Percentiles rank a stretch among this genome's conserved stretches.
Evolutionary conservation across 495 filamentous ascomycete species (phyloP).

Genomic region (Bacidia gigantensis): DNA sequence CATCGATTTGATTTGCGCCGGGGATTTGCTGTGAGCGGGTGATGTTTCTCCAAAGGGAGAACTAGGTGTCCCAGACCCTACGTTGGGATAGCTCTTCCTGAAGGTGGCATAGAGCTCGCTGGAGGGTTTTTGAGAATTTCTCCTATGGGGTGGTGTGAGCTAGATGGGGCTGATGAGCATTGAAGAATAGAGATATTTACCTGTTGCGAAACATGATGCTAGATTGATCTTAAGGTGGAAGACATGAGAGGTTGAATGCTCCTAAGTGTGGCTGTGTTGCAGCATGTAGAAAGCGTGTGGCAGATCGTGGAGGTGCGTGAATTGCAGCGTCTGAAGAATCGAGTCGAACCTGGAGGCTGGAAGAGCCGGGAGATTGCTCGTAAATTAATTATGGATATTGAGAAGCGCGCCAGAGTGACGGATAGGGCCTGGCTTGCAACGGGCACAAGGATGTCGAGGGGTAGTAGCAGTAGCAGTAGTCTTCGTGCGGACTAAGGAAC

Average conservation of each 20-base stretch:
- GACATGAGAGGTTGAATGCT: slow-evolving; percentile 8
- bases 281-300: background rate
- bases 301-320: background rate
- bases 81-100: slow-evolving; percentile 62
- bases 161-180: slow-evolving; percentile 3
- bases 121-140: slow-evolving; percentile 73
- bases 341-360: background rate
- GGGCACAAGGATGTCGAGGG: too few species aligned
- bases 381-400: background rate
- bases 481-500: too few species aligned
- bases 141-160: slow-evolving; percentile 32
- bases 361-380: background rate
- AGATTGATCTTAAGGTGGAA: slow-evolving; percentile 7
- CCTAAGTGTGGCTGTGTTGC: slow-evolving; percentile 17
- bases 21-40: slow-evolving; percentile 20
- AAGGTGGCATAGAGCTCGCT: slow-evolving; percentile 76
- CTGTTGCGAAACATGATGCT: slow-evolving; percentile 31
- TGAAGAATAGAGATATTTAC: slow-evolving; percentile 20
- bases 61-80: slow-evolving; percentile 27
- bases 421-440: background rate
- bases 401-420: background rate
- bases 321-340: background rate
- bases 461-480: too few species aligned
- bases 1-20: slow-evolving; percentile 27
- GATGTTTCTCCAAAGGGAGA: slow-evolving; percentile 20